These are phyloP conservation scores for Saprolegnia diclina DNA, from an alignment of 352 stramenopile species.

Conservation along the genomic window DNA sequence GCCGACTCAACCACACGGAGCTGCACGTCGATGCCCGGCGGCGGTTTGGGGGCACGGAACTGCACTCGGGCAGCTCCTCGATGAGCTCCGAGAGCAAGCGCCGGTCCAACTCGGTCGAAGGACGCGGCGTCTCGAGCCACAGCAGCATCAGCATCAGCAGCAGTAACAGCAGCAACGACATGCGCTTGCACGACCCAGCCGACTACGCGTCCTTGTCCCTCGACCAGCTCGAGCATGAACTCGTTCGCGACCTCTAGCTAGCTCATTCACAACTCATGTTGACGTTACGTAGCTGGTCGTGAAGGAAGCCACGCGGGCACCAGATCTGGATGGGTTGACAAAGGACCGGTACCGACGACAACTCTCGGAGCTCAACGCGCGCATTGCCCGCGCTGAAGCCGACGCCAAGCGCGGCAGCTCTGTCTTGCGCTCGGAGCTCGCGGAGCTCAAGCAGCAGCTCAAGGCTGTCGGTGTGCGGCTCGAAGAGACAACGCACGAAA, in stretches of 20 bases:
- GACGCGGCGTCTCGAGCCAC: not conserved
- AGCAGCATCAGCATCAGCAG: not conserved
- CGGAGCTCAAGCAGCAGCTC: not conserved
- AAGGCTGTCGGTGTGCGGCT: not conserved
- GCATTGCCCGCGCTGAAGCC: not conserved
- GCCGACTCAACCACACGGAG: not conserved
- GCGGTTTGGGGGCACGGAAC: not conserved
- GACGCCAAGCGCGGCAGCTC: not conserved
- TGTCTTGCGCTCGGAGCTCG: not conserved
- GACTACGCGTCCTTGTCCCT: not conserved
- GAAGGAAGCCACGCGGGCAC: not conserved
- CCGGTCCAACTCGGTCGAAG: not conserved
- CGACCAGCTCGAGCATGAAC: conserved; percentile 12
- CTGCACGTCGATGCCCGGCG: not conserved
- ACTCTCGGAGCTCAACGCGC: not conserved
- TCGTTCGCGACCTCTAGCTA: not conserved
- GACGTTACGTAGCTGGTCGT: not conserved
- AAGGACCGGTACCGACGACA: not conserved
- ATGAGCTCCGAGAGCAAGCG: not conserved
- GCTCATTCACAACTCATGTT: not conserved
- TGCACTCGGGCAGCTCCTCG: not conserved
- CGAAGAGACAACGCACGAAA: not conserved
- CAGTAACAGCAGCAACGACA: not conserved
- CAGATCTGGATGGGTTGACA: not conserved
- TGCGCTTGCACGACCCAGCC: not conserved